Evolutionary conservation across 192 early-diverging fungal genomes (phyloP).

Genomic region (Allomyces macrogynus): DNA sequence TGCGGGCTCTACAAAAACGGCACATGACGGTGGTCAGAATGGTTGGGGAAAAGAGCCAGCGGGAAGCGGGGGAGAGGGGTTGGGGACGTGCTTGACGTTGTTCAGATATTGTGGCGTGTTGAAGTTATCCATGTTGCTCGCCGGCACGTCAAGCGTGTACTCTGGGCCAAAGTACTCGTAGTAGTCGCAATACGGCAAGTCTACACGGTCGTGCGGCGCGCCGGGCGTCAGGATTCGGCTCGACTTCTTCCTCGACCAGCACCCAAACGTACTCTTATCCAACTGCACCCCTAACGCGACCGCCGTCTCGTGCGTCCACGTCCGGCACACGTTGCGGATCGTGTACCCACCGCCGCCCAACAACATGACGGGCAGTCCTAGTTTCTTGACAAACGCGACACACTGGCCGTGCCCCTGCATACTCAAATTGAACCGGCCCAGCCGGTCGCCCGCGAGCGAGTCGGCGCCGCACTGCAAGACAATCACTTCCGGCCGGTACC

Average conservation of each 20-base stretch:
- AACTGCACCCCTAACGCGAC: constrained; percentile 55
- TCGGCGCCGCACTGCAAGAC: constrained; percentile 43
- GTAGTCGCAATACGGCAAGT: constrained; percentile 72
- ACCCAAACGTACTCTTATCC: constrained; percentile 32
- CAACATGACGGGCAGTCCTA: constrained; percentile 76
- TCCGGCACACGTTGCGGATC: constrained; percentile 84
- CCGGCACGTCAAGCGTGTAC: constrained; percentile 59
- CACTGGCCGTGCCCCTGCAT: constrained; percentile 65
- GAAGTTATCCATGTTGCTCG: constrained; percentile 66
- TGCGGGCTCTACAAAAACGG: constrained; percentile 16
- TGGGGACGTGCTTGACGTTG: constrained; percentile 31
- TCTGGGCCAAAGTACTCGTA: constrained; percentile 81
- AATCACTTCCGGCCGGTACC: constrained; percentile 31
- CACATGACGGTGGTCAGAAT: neutral
- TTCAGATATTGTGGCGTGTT: constrained; percentile 73
- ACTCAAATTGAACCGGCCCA: constrained; percentile 38
- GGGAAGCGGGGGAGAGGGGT: neutral
- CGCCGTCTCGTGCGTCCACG: constrained; percentile 90
- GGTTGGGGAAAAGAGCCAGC: neutral
- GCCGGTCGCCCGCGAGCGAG: constrained; percentile 34
- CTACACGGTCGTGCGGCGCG: too few relatives aligned
- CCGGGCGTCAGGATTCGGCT: too few relatives aligned
- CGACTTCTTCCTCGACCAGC: too few relatives aligned
- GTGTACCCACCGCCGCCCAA: constrained; percentile 97
- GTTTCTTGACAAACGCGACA: constrained; percentile 74